phyloP scores from a whole-genome alignment of 2,329 filamentous ascomycete genomes.

The Cladorrhinum sp. region DNA sequence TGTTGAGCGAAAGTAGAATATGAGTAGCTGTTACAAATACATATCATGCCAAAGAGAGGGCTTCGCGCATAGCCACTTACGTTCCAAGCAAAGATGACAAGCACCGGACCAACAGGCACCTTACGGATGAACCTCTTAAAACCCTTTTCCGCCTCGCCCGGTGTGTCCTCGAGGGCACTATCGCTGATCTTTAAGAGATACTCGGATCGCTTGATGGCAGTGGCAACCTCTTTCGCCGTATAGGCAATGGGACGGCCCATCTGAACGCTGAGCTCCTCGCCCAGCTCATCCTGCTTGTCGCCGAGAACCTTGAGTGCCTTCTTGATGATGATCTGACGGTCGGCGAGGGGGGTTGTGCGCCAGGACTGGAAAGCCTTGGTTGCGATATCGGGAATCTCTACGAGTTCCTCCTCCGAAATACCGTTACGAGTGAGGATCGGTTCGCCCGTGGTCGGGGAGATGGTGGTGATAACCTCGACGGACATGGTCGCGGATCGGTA shows the following conservation, averaged over 20 bases:
- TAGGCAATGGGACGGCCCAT: constrained; percentile 94
- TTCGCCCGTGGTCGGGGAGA: constrained; percentile 87
- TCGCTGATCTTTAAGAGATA: constrained; percentile 82
- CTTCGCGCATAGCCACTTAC: constrained; percentile 52
- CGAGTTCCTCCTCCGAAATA: constrained; percentile 66
- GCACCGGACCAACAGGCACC: constrained; percentile 79
- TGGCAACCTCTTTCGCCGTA: constrained; percentile 76
- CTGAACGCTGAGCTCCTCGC: constrained; percentile 82
- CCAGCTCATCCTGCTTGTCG: constrained; percentile 74
- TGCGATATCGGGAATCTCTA: constrained; percentile 67
- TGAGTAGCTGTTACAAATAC: constrained; percentile 1
- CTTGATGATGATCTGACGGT: constrained; percentile 76
- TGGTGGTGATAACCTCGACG: constrained; percentile 67
- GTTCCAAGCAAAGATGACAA: constrained; percentile 95
- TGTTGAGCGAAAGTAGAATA: constrained; percentile 35
- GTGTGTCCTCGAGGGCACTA: constrained; percentile 73
- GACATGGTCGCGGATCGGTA: constrained; percentile 49
- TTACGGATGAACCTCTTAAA: constrained; percentile 91
- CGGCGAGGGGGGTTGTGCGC: constrained; percentile 68
- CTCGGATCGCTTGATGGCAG: constrained; percentile 79
- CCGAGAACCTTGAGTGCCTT: constrained; percentile 71
- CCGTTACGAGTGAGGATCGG: constrained; percentile 76
- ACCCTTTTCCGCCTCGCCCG: constrained; percentile 78
- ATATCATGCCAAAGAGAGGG: too few species aligned
- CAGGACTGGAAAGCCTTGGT: constrained; percentile 74